Evolutionary conservation across 2,329 filamentous ascomycete genomes (phyloP).

Genomic region (Calonectria leucothoes): DNA sequence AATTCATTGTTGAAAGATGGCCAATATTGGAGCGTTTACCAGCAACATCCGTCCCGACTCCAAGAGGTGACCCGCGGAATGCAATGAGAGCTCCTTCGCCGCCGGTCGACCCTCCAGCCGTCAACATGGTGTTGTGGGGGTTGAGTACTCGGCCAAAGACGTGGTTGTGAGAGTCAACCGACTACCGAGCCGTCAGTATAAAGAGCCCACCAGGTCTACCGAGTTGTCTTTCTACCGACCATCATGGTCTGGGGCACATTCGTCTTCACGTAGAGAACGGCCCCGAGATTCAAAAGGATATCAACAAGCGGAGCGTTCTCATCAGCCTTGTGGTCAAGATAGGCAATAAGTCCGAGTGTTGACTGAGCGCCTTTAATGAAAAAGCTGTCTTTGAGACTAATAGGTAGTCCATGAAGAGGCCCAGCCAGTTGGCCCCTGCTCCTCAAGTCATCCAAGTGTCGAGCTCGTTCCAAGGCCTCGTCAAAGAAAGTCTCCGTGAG

Average conservation of each 20-base stretch:
- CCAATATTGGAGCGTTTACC: constrained; percentile 16
- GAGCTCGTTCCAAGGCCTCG: constrained; percentile 32
- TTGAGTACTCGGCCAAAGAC: constrained; percentile 69
- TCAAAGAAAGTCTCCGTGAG: constrained; percentile 61
- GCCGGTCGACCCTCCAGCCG: constrained; percentile 70
- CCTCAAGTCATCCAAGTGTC: constrained; percentile 29
- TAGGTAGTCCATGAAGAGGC: constrained; percentile 32
- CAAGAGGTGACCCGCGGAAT: constrained; percentile 47
- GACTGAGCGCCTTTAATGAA: constrained; percentile 14
- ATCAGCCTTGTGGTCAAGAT: constrained; percentile 1
- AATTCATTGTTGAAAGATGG: background rate
- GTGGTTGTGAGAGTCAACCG: constrained; percentile 51
- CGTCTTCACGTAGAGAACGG: constrained; percentile 26
- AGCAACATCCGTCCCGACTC: constrained; percentile 48
- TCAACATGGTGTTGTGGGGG: constrained; percentile 66
- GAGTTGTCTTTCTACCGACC: background rate
- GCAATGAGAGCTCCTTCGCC: constrained; percentile 55
- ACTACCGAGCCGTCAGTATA: background rate
- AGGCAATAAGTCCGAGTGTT: constrained; percentile 17
- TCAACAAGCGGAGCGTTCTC: constrained; percentile 25
- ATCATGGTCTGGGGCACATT: constrained; percentile 29
- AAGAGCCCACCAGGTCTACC: too few species aligned
- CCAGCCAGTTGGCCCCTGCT: constrained; percentile 21
- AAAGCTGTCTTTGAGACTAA: constrained; percentile 27
- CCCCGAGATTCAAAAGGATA: constrained; percentile 17